Base-by-base conservation (phyloP, 164 flowering plant species). In the Piper longum region DNA sequence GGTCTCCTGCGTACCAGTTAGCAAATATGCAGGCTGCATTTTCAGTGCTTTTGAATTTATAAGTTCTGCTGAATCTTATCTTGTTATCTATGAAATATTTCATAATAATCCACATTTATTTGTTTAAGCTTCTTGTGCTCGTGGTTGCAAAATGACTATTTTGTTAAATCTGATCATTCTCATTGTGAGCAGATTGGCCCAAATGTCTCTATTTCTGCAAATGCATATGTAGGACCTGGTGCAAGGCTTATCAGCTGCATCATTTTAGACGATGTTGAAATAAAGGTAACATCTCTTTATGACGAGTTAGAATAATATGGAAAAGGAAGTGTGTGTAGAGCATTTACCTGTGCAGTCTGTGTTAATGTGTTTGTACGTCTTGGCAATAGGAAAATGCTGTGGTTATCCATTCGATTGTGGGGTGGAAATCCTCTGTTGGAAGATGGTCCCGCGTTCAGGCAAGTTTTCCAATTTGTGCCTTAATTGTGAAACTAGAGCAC, bases 391-490 rank as follows among this genome's bases (percentile, higher is more conserved):
- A 95, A 81, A 89, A 95, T 77, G 95, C 96, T 39, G 89, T 95
- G 54, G 85, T 91, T 18, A 82, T 82, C 11, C 82, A 95, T 75
- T 69, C 99, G 7, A 91, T 95, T 69, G 86, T 95, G 66, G 96
- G 99, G 17, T 95, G 99, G 99, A 95, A 89, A 69, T 91, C 96
- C 40, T 81, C 87, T n/a, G 76, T 95, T 54, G 99, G 99, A 59
- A 87, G 74, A 76, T 95, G 99, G 99, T 87, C 96, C 4, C 88
- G 96, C 16, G 96, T 91, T 51, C 98, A 95, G 95, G 99, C 73
- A 76, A 74, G 80, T 55, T 9, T 54, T 36, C 54, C 11, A 71
- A 12, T 16, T 26, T n/a, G n/a, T 26, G 0, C 41, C 7, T 42
- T 63, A 16, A 16, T 26, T 26, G 36, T 26, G 36, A 26, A 26